These are phyloP conservation scores for Myxozyma kluyveri DNA, from an alignment of 805 yeast genomes.

Conservation along the genomic window DNA sequence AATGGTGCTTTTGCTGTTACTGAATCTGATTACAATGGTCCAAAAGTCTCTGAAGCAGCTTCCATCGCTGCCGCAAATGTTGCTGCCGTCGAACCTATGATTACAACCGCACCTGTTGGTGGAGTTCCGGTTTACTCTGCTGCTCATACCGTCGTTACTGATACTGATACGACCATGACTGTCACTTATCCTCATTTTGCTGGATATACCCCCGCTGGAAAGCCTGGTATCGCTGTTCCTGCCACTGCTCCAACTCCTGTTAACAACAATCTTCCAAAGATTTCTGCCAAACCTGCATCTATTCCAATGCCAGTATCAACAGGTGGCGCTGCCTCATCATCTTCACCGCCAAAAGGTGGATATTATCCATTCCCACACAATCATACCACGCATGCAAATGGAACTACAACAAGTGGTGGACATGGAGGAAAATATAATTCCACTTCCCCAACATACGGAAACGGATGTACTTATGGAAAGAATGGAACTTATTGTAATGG, in stretches of 20 bases:
- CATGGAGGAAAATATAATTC: background rate
- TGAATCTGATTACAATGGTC: conserved; percentile 11
- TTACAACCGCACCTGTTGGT: conserved; percentile 11
- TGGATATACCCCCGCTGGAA: conserved; percentile 24
- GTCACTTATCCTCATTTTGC: conserved; percentile 23
- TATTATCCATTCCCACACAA: background rate
- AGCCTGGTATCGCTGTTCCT: conserved; percentile 13
- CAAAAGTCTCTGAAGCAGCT: conserved; percentile 1
- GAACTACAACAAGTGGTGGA: background rate
- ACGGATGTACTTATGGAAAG: background rate
- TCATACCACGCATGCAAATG: background rate
- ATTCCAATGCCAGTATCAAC: background rate
- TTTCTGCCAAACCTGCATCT: background rate
- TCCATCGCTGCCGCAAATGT: conserved; percentile 13
- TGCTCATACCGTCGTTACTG: conserved; percentile 14
- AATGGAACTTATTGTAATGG: background rate
- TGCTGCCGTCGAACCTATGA: background rate
- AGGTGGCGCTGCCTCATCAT: background rate
- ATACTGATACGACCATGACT: conserved; percentile 16
- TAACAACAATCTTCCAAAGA: background rate
- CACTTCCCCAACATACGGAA: no score
- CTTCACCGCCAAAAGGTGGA: background rate
- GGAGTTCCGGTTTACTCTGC: conserved; percentile 11
- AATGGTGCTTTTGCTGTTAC: conserved; percentile 19
- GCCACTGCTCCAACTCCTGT: conserved; percentile 4